phyloP scores from a whole-genome alignment of 1,139 yeast genomes.

The Debaryomyces fabryi region DNA sequence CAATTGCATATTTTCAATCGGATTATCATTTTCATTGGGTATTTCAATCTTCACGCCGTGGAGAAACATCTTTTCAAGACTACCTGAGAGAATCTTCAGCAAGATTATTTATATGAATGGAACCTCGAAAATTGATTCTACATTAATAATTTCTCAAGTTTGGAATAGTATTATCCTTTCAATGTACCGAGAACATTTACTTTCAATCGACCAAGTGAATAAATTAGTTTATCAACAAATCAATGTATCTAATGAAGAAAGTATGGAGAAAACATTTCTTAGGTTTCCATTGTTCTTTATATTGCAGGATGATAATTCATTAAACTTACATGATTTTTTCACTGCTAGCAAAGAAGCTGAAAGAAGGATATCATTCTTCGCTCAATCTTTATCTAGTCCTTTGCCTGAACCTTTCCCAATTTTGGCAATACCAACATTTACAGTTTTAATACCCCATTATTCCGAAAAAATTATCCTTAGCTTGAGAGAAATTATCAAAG shows the following conservation, averaged over 20 bases:
- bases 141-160: conserved; percentile 45
- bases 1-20: conserved; percentile 53
- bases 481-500: conserved; percentile 47
- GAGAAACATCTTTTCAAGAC: conserved; percentile 53
- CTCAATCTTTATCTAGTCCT: conserved; percentile 56
- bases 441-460: conserved; percentile 56
- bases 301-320: conserved; percentile 52
- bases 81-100: conserved; percentile 53
- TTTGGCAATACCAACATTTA: conserved; percentile 50
- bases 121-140: conserved; percentile 34
- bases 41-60: conserved; percentile 61
- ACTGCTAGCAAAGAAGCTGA: conserved; percentile 58
- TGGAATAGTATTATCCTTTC: conserved; percentile 59
- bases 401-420: conserved; percentile 51
- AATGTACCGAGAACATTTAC: conserved; percentile 58
- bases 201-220: conserved; percentile 53
- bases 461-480: conserved; percentile 52
- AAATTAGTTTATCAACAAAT: conserved; percentile 47
- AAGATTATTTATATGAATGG: conserved; percentile 41
- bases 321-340: conserved; percentile 43
- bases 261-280: conserved; percentile 32
- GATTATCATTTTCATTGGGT: conserved; percentile 52
- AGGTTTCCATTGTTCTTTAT: conserved; percentile 55
- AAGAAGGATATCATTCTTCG: conserved; percentile 55
- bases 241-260: conserved; percentile 29